A percentile compares a stretch with the other conserved stretches of the same genome.
These are phyloP conservation scores for Drechslerella dactyloides DNA, from an alignment of 2,329 filamentous ascomycete genomes.

Conservation along the genomic window DNA sequence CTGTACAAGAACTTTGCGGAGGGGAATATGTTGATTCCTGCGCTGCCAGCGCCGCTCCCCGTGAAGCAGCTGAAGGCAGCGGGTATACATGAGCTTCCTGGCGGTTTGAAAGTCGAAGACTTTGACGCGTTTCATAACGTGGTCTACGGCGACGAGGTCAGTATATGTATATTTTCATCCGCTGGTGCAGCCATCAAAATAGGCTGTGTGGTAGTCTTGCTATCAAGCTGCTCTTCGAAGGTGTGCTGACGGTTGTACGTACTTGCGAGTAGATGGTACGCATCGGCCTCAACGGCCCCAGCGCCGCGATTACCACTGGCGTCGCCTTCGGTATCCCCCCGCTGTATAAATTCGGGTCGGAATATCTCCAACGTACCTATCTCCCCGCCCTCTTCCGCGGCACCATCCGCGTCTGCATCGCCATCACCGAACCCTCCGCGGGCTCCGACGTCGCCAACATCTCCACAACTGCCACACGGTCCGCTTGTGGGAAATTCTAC, in stretches of 20 bases:
- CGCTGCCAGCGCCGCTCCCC: slow-evolving; percentile 72
- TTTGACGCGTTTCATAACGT: slow-evolving; percentile 74
- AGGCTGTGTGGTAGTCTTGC: too few relatives aligned
- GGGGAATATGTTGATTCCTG: slow-evolving; percentile 73
- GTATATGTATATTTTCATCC: slow-evolving; percentile 14
- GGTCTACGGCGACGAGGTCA: slow-evolving; percentile 72
- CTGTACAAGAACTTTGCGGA: slow-evolving; percentile 68
- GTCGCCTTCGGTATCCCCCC: slow-evolving; percentile 76
- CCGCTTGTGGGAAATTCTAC: slow-evolving; percentile 69
- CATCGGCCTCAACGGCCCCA: slow-evolving; percentile 69
- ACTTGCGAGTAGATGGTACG: slow-evolving; percentile 67
- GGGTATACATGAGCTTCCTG: slow-evolving; percentile 71
- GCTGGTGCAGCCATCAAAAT: too few relatives aligned
- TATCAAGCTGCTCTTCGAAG: too few relatives aligned
- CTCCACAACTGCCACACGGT: slow-evolving; percentile 70
- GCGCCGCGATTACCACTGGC: slow-evolving; percentile 71
- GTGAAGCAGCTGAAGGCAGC: slow-evolving; percentile 70
- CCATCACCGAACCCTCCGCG: slow-evolving; percentile 77
- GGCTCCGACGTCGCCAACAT: slow-evolving; percentile 78
- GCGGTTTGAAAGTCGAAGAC: slow-evolving; percentile 72
- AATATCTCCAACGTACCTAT: slow-evolving; percentile 69
- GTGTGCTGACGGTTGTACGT: background rate
- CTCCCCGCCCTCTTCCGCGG: slow-evolving; percentile 72
- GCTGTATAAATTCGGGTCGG: slow-evolving; percentile 71
- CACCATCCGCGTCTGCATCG: slow-evolving; percentile 73